phyloP scores from a whole-genome alignment of 805 yeast species.

The Tetrapisispora nanseiensis region DNA sequence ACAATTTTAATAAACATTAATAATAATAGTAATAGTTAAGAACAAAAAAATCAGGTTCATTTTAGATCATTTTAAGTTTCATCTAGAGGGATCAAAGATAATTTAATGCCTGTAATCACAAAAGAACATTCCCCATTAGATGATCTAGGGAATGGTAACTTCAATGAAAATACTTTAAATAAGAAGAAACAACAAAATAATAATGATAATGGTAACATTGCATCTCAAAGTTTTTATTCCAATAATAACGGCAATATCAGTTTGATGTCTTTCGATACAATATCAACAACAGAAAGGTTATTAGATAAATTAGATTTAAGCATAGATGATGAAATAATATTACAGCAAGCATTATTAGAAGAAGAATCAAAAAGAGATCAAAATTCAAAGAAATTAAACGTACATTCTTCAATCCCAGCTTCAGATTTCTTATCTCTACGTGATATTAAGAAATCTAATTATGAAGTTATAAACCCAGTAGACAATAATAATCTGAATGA shows the following conservation, averaged over 20 bases:
- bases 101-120: not conserved
- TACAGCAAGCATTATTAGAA: conserved; percentile 21
- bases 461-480: not conserved
- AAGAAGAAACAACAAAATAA: not conserved
- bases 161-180: not conserved
- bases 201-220: not conserved
- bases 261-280: conserved; percentile 23
- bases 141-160: not conserved
- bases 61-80: not conserved
- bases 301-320: conserved; percentile 26
- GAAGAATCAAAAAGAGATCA: conserved; percentile 9
- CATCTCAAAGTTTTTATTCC: not conserved
- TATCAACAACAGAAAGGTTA: conserved; percentile 24
- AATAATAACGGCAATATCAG: conserved; percentile 9
- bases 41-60: no score
- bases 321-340: conserved; percentile 24
- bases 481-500: not conserved
- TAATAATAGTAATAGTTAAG: no score
- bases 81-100: not conserved
- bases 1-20: no score
- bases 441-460: conserved; percentile 1
- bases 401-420: conserved; percentile 26
- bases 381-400: conserved; percentile 3
- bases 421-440: conserved; percentile 26
- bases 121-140: conserved; percentile 1